Evolutionary conservation across 805 yeast genomes (phyloP).

Genomic region (Kurtzmaniella cleridarum): DNA sequence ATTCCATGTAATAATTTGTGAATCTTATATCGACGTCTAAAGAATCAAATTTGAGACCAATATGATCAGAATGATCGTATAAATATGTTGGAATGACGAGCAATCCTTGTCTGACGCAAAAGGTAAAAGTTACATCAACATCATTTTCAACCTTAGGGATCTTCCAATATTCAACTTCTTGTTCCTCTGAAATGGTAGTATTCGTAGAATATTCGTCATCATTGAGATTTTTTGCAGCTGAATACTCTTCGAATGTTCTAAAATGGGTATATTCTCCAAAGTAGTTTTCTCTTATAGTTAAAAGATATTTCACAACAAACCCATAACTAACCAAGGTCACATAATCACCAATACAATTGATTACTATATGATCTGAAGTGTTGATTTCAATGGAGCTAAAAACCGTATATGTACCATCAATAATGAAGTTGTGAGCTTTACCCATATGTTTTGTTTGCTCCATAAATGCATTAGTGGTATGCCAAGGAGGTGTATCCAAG

Average conservation of each 20-base stretch:
- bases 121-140: conserved; percentile 68
- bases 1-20: conserved; percentile 89
- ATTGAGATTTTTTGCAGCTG: conserved; percentile 16
- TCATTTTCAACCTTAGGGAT: conserved; percentile 58
- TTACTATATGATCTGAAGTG: conserved; percentile 61
- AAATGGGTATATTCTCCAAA: conserved; percentile 85
- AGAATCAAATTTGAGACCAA: conserved; percentile 57
- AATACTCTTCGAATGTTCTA: conserved; percentile 80
- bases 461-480: conserved; percentile 71
- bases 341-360: conserved; percentile 61
- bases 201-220: conserved; percentile 6
- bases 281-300: conserved; percentile 78
- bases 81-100: conserved; percentile 67
- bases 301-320: conserved; percentile 65
- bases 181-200: not conserved
- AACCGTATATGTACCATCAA: conserved; percentile 64
- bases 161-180: conserved; percentile 27
- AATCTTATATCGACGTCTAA: conserved; percentile 79
- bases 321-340: conserved; percentile 76
- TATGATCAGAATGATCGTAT: conserved; percentile 57
- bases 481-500: conserved; percentile 87
- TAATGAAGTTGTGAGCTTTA: conserved; percentile 51
- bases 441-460: conserved; percentile 58
- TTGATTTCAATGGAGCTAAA: conserved; percentile 55
- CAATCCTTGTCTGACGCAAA: conserved; percentile 65